phyloP scores from a whole-genome alignment of 176 grass and related monocot genomes.

The Oryza meridionalis region DNA sequence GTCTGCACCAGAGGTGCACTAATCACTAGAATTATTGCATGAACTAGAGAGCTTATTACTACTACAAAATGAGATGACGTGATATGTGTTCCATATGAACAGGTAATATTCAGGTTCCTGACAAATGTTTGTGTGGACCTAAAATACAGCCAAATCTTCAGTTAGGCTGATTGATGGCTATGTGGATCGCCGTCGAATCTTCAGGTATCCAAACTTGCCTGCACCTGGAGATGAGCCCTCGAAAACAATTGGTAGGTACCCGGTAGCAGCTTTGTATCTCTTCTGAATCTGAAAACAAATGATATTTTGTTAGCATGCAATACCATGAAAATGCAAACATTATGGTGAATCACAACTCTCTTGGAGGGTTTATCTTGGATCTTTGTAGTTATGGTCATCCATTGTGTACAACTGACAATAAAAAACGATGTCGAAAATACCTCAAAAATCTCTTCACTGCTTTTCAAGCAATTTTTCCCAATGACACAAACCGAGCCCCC shows the following conservation, averaged over 20 bases:
- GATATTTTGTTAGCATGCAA: not conserved
- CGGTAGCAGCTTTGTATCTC: constrained; percentile 87
- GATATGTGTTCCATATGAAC: not conserved
- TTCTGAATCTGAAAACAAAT: constrained; percentile 73
- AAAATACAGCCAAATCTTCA: not conserved
- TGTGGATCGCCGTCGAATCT: constrained; percentile 47
- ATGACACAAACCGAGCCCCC: constrained; percentile 90
- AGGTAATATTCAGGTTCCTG: not conserved
- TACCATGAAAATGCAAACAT: not conserved
- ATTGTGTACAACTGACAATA: not conserved
- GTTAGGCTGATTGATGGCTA: not conserved
- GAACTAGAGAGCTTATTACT: not conserved
- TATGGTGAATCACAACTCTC: not conserved
- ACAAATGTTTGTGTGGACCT: not conserved
- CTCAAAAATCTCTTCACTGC: constrained; percentile 86
- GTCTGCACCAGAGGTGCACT: not conserved
- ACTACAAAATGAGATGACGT: not conserved
- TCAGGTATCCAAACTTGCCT: constrained; percentile 84
- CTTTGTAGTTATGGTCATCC: not conserved
- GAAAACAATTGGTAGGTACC: constrained; percentile 80
- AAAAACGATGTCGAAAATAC: constrained; percentile 32
- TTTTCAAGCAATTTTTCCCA: constrained; percentile 76
- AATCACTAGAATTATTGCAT: not conserved
- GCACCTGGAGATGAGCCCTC: constrained; percentile 90
- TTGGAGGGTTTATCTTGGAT: not conserved